These are phyloP conservation scores for Agrocybe praecox DNA, from an alignment of 768 basidiomycete species.

Conservation along the genomic window DNA sequence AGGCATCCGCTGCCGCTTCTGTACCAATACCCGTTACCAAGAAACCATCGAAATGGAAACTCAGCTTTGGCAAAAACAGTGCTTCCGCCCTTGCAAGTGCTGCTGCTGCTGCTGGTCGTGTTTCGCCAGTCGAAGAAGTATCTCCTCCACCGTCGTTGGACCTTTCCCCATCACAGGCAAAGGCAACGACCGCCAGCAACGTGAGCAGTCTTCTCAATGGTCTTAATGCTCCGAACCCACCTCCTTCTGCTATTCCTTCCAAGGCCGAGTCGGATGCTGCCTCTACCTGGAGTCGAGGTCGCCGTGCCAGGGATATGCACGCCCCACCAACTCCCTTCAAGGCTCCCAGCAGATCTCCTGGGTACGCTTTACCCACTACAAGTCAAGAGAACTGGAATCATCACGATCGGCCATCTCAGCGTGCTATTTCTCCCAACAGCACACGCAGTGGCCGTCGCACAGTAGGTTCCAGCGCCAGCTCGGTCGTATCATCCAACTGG, in stretches of 20 bases:
- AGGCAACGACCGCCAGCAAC: constrained; percentile 76
- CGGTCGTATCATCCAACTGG: constrained; percentile 73
- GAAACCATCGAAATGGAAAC: constrained; percentile 88
- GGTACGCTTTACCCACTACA: constrained; percentile 25
- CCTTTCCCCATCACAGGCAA: constrained; percentile 32
- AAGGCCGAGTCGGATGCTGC: constrained; percentile 34
- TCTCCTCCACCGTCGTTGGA: constrained; percentile 31
- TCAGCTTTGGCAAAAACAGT: constrained; percentile 68
- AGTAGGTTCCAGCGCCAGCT: constrained; percentile 60
- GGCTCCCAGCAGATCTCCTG: constrained; percentile 28
- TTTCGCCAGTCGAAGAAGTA: constrained; percentile 43
- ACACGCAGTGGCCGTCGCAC: constrained; percentile 45
- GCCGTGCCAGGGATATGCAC: constrained; percentile 33
- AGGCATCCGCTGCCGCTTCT: constrained; percentile 13
- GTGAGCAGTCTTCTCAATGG: constrained; percentile 78
- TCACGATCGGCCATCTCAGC: constrained; percentile 37
- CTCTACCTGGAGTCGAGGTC: constrained; percentile 52
- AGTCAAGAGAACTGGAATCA: constrained; percentile 33
- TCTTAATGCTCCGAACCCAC: constrained; percentile 47
- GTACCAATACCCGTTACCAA: constrained; percentile 52
- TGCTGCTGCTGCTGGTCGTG: constrained; percentile 30
- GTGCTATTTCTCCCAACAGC: constrained; percentile 62
- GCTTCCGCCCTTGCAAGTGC: constrained; percentile 29
- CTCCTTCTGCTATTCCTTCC: constrained; percentile 21
- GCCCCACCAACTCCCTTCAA: constrained; percentile 13